phyloP scores from a whole-genome alignment of 192 early-diverging fungal species.

The Globomyces pollinis-pini region DNA sequence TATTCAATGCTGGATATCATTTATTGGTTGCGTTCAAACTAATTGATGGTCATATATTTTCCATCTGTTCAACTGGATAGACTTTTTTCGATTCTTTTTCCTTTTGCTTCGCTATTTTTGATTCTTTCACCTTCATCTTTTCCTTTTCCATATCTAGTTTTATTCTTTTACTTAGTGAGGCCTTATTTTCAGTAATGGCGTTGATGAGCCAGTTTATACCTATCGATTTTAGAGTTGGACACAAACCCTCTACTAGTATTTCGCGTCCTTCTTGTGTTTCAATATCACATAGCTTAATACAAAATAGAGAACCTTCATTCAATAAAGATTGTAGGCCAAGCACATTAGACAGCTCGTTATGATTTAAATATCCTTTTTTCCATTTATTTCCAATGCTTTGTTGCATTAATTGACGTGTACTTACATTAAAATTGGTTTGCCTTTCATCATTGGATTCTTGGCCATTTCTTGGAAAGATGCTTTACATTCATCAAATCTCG shows the following conservation, averaged over 20 bases:
- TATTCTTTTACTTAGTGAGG: background rate
- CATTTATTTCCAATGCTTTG: background rate
- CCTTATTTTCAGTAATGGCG: too few relatives aligned
- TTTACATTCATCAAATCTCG: background rate
- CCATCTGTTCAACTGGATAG: background rate
- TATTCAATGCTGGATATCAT: too few relatives aligned
- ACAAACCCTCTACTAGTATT: background rate
- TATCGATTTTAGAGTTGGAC: background rate
- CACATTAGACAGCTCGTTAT: background rate
- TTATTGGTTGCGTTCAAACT: too few relatives aligned
- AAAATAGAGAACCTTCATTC: background rate
- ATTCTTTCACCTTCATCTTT: background rate
- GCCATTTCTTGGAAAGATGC: background rate
- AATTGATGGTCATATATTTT: too few relatives aligned
- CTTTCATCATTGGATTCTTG: background rate
- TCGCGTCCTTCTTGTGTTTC: background rate
- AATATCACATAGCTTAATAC: slow-evolving; percentile 1
- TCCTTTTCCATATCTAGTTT: background rate
- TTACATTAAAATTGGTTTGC: slow-evolving; percentile 11
- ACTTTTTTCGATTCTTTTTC: background rate
- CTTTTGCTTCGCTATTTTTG: slow-evolving; percentile 3
- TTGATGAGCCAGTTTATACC: background rate
- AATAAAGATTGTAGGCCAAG: background rate
- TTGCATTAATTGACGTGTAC: background rate
- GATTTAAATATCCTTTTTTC: background rate